Evolutionary conservation across 257 asterid species (phyloP).

Genomic region (Euphrasia confusa): DNA sequence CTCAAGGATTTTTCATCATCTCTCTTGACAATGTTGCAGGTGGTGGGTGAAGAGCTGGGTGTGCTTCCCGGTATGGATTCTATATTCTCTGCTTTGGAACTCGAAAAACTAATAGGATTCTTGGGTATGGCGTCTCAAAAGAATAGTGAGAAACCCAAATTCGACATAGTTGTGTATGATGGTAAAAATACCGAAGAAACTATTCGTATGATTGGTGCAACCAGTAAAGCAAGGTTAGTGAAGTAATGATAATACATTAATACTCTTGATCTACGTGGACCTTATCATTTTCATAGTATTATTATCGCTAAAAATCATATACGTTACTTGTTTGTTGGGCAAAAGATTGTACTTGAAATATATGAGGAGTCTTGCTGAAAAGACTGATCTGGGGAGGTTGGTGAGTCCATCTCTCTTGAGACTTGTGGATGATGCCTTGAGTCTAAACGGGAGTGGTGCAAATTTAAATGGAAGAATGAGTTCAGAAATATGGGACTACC

Average conservation of each 20-base stretch:
- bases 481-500: constrained; percentile 73
- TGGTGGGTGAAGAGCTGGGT: constrained; percentile 95
- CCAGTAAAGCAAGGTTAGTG: constrained; percentile 70
- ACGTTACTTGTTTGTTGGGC: constrained; percentile 13
- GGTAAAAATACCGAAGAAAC: constrained; percentile 88
- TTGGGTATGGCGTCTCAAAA: constrained; percentile 29
- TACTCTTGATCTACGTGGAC: constrained; percentile 1
- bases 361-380: constrained; percentile 70
- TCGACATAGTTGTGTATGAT: constrained; percentile 70
- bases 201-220: constrained; percentile 75
- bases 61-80: constrained; percentile 98
- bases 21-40: constrained; percentile 45
- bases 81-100: constrained; percentile 73
- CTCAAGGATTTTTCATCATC: not conserved
- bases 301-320: constrained; percentile 11
- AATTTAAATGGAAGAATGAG: constrained; percentile 60
- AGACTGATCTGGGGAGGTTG: constrained; percentile 88
- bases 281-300: not conserved
- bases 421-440: constrained; percentile 72
- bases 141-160: constrained; percentile 37
- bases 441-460: constrained; percentile 39
- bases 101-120: constrained; percentile 57
- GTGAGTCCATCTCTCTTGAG: constrained; percentile 84
- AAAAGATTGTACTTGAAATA: constrained; percentile 79
- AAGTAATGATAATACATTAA: not conserved